phyloP scores from a whole-genome alignment of 2,329 filamentous ascomycete species.

The Verticillium nonalfalfae region DNA sequence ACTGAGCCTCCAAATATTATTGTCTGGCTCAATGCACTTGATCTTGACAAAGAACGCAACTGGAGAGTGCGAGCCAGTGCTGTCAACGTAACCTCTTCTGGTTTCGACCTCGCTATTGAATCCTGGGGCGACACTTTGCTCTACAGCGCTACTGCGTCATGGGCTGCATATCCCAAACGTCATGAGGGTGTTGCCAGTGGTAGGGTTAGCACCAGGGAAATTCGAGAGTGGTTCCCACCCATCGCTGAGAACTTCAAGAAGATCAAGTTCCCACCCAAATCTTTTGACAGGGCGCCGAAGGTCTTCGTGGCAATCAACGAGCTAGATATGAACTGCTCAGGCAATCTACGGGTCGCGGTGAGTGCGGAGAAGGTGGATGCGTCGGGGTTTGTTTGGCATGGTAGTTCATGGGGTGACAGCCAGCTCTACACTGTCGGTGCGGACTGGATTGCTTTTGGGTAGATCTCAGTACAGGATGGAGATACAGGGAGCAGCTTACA shows the following conservation, averaged over 20 bases:
- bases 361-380: too few species aligned
- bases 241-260: too few species aligned
- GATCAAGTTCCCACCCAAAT: too few species aligned
- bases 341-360: too few species aligned
- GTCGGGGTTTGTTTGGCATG: too few species aligned
- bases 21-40: conserved; percentile 8
- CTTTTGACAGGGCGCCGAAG: too few species aligned
- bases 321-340: too few species aligned
- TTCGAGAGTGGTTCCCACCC: background rate
- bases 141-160: conserved; percentile 3
- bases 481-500: too few species aligned
- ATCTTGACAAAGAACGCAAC: conserved; percentile 5
- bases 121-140: conserved; percentile 7
- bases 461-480: too few species aligned
- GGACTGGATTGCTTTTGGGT: background rate
- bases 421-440: too few species aligned
- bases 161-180: conserved; percentile 8
- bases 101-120: conserved; percentile 9
- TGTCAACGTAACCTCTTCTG: background rate
- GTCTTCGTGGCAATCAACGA: too few species aligned
- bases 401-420: too few species aligned
- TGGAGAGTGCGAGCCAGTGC: conserved; percentile 6
- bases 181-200: conserved; percentile 5
- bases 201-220: conserved; percentile 4
- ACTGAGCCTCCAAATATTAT: conserved; percentile 5